Conservation (phyloP, 148 eudicot species). For the Silene latifolia region DNA sequence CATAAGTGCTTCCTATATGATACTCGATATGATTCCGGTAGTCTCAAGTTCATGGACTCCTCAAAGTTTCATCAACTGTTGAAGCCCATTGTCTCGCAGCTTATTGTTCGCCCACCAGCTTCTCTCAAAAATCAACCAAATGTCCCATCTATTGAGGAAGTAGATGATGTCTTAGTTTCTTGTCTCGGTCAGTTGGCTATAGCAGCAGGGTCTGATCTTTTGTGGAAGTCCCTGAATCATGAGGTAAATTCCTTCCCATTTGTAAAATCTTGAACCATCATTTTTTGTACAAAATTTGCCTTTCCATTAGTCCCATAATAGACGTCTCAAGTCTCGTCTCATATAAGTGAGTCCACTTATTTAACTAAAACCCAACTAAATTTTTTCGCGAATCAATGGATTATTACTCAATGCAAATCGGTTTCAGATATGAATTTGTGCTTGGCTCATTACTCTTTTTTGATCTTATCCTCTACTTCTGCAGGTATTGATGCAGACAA, state of each 20-base stretch:
- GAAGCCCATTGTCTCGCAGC: conserved; percentile 84
- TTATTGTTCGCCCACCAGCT: conserved; percentile 60
- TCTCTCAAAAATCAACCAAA: conserved; percentile 45
- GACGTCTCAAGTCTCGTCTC: too few species aligned
- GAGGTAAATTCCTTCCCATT: conserved; percentile 45
- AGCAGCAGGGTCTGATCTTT: conserved; percentile 80
- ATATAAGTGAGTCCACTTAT: too few species aligned
- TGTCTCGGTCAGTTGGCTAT: conserved; percentile 97
- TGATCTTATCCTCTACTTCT: not conserved
- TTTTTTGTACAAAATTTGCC: not conserved
- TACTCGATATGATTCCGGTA: conserved; percentile 72
- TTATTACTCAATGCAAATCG: too few species aligned
- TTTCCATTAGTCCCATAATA: not conserved
- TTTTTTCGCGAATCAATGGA: too few species aligned
- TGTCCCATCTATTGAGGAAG: conserved; percentile 59
- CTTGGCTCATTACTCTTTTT: not conserved
- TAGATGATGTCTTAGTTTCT: conserved; percentile 66
- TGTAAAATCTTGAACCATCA: not conserved
- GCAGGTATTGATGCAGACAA: conserved; percentile 95
- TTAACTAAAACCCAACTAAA: too few species aligned
- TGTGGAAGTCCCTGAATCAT: conserved; percentile 89
- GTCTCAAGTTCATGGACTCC: conserved; percentile 64
- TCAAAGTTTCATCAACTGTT: conserved; percentile 73
- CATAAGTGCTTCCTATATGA: conserved; percentile 89
- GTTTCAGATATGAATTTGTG: too few species aligned